Percentiles rank a stretch among this genome's conserved stretches.
Conservation (phyloP, 352 stramenopile species). For the Phytophthora pluvialis region DNA sequence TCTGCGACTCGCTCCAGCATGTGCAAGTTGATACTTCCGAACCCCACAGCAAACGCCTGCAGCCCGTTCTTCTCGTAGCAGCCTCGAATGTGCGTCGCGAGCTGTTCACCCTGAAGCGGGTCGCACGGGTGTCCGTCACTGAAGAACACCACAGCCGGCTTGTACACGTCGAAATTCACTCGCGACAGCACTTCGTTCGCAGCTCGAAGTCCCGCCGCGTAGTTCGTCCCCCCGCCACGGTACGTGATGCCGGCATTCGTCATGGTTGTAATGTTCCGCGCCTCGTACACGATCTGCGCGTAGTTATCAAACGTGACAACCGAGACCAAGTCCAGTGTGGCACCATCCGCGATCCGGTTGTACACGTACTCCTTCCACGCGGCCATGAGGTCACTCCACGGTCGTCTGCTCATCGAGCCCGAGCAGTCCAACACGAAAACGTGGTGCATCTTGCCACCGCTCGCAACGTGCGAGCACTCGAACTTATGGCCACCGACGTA, state of each 20-base stretch:
- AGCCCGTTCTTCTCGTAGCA: constrained; percentile 70
- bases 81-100: constrained; percentile 59
- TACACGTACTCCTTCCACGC: constrained; percentile 71
- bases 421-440: constrained; percentile 85
- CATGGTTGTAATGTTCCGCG: constrained; percentile 54
- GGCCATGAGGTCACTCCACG: constrained; percentile 64
- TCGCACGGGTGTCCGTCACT: constrained; percentile 72
- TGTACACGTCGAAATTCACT: constrained; percentile 61
- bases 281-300: constrained; percentile 58
- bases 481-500: constrained; percentile 79
- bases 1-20: constrained; percentile 62
- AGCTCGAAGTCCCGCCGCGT: constrained; percentile 51
- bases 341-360: constrained; percentile 65
- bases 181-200: constrained; percentile 79
- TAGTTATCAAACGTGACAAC: constrained; percentile 70
- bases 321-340: constrained; percentile 69
- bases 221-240: constrained; percentile 59
- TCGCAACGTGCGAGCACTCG: constrained; percentile 66
- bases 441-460: constrained; percentile 67
- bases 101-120: constrained; percentile 44
- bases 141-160: constrained; percentile 81
- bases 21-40: constrained; percentile 68
- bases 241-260: constrained; percentile 34
- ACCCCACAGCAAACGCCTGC: constrained; percentile 72
- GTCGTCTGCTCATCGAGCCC: constrained; percentile 69